Percentiles rank a stretch among this genome's conserved stretches.
Evolutionary conservation across 2,329 filamentous ascomycete genomes (phyloP).

Genomic region (Epichloe scottii): DNA sequence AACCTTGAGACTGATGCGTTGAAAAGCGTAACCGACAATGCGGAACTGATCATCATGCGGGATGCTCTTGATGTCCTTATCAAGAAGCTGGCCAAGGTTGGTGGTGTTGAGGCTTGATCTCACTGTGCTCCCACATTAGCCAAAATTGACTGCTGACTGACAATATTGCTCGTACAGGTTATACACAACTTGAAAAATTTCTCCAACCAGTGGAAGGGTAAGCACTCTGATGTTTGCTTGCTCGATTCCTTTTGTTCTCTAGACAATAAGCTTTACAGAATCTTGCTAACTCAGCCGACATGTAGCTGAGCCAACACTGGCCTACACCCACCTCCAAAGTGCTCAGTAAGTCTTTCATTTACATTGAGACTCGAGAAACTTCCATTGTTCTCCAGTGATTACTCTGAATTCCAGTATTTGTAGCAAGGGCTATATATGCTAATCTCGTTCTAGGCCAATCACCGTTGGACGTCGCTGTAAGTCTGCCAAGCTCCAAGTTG

Average conservation of each 20-base stretch:
- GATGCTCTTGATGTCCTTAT: slow-evolving; percentile 60
- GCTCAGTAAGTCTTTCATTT: slow-evolving; percentile 25
- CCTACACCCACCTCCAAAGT: slow-evolving; percentile 63
- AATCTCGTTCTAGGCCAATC: slow-evolving; percentile 7
- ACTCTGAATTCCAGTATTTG: too few species aligned
- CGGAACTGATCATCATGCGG: slow-evolving; percentile 58
- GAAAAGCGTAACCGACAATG: slow-evolving; percentile 53
- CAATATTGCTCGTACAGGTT: slow-evolving; percentile 28
- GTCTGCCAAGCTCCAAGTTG: not conserved
- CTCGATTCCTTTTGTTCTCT: not conserved
- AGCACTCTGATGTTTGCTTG: slow-evolving; percentile 6
- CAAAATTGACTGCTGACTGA: too few species aligned
- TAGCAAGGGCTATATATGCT: not conserved
- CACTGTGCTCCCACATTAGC: too few species aligned
- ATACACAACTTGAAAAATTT: slow-evolving; percentile 64
- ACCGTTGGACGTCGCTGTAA: slow-evolving; percentile 10
- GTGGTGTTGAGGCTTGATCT: too few species aligned
- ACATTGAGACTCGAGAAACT: too few species aligned
- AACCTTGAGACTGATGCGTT: too few species aligned
- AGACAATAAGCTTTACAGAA: not conserved
- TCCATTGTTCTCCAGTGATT: not conserved
- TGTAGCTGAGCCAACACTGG: slow-evolving; percentile 48
- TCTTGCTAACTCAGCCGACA: not conserved
- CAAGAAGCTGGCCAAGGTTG: slow-evolving; percentile 63
- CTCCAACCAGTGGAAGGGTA: slow-evolving; percentile 57